Base-by-base conservation (phyloP, 2,329 filamentous ascomycete species). In the Colletotrichum higginsianum region DNA sequence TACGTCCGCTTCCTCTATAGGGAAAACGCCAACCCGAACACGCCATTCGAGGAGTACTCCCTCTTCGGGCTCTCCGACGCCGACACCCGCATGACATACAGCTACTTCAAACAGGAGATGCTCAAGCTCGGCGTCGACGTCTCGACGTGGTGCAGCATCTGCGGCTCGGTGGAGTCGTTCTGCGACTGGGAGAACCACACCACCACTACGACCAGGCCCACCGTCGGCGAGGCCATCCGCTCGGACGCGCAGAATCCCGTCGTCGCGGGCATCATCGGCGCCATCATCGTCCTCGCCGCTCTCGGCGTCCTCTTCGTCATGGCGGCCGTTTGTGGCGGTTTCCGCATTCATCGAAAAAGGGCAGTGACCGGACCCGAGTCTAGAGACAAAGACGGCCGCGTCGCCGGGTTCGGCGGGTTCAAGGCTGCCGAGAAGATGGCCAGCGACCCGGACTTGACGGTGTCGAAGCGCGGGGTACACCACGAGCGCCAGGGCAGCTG, bases 1-100 rank as follows among this genome's bases (percentile, higher is more conserved):
- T 83, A 80, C 67, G 85, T 91, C 5, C 86, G 89, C n/a, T 89
- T 91, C 77, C 78, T 87, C 4, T 91, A 89, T 80, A 85, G 86
- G 42, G 85, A 86, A 52, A 84, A 84, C 66, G 84, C 85, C 8
- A 80, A 83, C 21, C 69, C 76, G 1, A 76, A 78, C 5, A 78
- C 80, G 0, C 72, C 76, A 0, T 80, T 87, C n/a, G 72, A 71
- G 3, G 77, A 78, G 44, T 83, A 84, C 55, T 74, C 82, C 4
- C 78, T 88, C 4, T 87, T 87, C 62, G 79, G 80, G 9, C 78
- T 79, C 49, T 79, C 79, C 4, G 76, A 78, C 42, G 76, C 75
- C 26, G 78, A 81, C 21, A 73, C 75, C 4, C 76, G 73, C 35
- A 81, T 88, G 60, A 75, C 78, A 0, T 87, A 81, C 73, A 71